Evolutionary conservation across 805 yeast genomes (phyloP).

Genomic region (Brettanomyces anomalus): DNA sequence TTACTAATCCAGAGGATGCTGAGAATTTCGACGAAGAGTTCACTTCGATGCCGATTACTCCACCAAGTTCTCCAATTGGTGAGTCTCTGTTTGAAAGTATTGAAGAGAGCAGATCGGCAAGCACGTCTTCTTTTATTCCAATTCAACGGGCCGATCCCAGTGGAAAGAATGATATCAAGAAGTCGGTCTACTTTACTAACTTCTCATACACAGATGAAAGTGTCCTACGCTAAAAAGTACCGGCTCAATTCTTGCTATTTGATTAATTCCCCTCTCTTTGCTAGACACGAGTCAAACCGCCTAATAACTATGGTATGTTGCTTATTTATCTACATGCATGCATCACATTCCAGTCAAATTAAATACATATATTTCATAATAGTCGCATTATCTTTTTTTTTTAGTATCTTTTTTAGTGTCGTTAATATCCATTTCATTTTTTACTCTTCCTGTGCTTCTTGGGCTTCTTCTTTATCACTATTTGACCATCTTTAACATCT

Average conservation of each 20-base stretch:
- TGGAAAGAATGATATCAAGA: slow-evolving; percentile 13
- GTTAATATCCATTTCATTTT: neutral
- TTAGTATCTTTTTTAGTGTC: too few relatives aligned
- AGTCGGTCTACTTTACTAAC: slow-evolving; percentile 26
- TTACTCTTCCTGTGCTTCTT: slow-evolving; percentile 5
- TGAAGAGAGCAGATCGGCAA: slow-evolving; percentile 23
- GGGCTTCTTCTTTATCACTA: slow-evolving; percentile 32
- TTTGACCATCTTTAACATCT: slow-evolving; percentile 64
- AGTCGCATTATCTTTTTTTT: neutral
- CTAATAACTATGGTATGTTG: neutral
- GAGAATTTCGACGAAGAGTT: slow-evolving; percentile 80
- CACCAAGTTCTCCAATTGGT: slow-evolving; percentile 26
- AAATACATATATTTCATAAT: neutral
- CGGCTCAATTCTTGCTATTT: neutral
- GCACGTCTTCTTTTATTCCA: slow-evolving; percentile 24
- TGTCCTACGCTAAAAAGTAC: neutral
- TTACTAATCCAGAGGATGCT: slow-evolving; percentile 74
- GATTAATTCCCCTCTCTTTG: too few relatives aligned
- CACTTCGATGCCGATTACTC: slow-evolving; percentile 54
- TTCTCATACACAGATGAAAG: slow-evolving; percentile 25
- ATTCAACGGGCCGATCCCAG: slow-evolving; percentile 21
- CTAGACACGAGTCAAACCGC: too few relatives aligned
- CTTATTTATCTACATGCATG: neutral
- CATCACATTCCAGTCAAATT: neutral
- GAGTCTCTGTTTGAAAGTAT: slow-evolving; percentile 19